Evolutionary conservation across 768 basidiomycete genomes (phyloP).

Genomic region (Steccherinum ochraceum): DNA sequence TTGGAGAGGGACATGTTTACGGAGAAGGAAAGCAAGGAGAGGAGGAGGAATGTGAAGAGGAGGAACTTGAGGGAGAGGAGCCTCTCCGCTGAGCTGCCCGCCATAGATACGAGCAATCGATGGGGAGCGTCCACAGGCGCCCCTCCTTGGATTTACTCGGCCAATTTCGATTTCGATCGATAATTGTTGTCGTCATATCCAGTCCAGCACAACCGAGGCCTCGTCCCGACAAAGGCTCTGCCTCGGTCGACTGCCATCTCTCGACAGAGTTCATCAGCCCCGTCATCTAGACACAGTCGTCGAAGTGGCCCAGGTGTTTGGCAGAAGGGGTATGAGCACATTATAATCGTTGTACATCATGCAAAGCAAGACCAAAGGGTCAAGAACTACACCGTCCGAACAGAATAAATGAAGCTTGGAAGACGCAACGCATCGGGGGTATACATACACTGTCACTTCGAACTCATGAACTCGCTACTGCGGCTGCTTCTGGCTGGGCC

Average conservation of each 20-base stretch:
- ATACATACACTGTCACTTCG: not conserved
- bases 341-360: not conserved
- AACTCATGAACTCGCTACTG: not conserved
- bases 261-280: too few relatives aligned
- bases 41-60: constrained; percentile 7
- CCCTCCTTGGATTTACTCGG: not conserved
- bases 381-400: not conserved
- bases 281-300: too few relatives aligned
- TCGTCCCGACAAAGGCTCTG: not conserved
- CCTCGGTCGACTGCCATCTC: too few relatives aligned
- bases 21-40: constrained; percentile 12
- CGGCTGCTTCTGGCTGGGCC: not conserved
- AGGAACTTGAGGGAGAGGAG: constrained; percentile 2
- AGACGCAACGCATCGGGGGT: too few relatives aligned
- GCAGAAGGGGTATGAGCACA: not conserved
- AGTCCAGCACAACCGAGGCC: not conserved
- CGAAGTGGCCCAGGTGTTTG: too few relatives aligned
- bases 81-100: not conserved
- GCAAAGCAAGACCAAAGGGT: not conserved
- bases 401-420: too few relatives aligned
- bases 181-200: not conserved
- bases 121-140: constrained; percentile 1
- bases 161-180: constrained; percentile 8
- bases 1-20: constrained; percentile 85
- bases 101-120: constrained; percentile 10